phyloP scores from a whole-genome alignment of 2,329 filamentous ascomycete genomes.

The Ascochyta pisi region DNA sequence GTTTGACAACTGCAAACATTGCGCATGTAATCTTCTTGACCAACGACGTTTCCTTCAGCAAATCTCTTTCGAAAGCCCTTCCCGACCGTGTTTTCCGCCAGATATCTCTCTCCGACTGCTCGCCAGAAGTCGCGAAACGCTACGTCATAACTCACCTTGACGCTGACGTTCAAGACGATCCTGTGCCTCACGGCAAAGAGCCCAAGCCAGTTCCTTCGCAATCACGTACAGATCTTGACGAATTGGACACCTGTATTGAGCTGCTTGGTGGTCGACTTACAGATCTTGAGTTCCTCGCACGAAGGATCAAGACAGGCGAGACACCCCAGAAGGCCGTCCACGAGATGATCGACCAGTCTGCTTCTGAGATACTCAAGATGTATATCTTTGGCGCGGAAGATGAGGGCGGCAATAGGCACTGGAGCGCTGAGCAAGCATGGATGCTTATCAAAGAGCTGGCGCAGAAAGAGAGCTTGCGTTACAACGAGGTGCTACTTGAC shows the following conservation, averaged over 20 bases:
- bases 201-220: conserved; percentile 56
- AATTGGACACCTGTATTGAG: conserved; percentile 82
- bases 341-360: conserved; percentile 88
- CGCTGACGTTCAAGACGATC: conserved; percentile 53
- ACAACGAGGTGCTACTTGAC: conserved; percentile 83
- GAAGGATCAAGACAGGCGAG: conserved; percentile 86
- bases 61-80: conserved; percentile 83
- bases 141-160: conserved; percentile 87
- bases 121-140: conserved; percentile 80
- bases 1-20: conserved; percentile 82
- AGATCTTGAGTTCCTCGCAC: conserved; percentile 92
- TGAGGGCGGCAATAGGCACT: conserved; percentile 63
- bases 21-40: conserved; percentile 96
- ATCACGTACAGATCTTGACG: conserved; percentile 64
- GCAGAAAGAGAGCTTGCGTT: conserved; percentile 71
- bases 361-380: conserved; percentile 91
- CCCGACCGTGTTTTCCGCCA: conserved; percentile 91
- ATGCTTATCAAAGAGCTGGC: conserved; percentile 81
- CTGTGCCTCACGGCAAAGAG: conserved; percentile 46
- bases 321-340: conserved; percentile 79
- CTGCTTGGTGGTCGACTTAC: conserved; percentile 90
- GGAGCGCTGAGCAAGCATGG: conserved; percentile 90
- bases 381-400: conserved; percentile 73
- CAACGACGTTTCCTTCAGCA: conserved; percentile 85
- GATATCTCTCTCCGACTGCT: conserved; percentile 84